Conservation (phyloP, 495 filamentous ascomycete species). For the Neurospora sp. region DNA sequence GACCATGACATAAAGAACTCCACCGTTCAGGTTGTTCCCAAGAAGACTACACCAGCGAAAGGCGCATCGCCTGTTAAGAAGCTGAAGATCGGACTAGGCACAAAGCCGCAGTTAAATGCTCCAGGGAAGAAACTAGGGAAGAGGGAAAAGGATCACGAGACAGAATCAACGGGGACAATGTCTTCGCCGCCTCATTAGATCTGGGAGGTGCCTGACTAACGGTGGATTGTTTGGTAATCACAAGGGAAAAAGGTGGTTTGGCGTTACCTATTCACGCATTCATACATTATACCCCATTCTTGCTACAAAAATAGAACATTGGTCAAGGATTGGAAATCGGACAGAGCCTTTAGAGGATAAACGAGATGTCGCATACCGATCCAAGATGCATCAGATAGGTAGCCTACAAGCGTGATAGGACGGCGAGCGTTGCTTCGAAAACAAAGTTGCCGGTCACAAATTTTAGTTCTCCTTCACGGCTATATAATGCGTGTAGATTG, state of each 20-base stretch:
- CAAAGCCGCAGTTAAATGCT: conserved; percentile 29
- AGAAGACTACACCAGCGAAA: conserved; percentile 31
- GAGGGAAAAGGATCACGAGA: conserved; percentile 33
- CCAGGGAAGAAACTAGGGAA: conserved; percentile 29
- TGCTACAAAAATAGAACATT: neutral
- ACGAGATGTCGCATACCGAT: neutral
- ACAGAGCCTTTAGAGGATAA: neutral
- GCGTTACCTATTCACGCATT: neutral
- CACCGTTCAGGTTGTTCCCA: conserved; percentile 33
- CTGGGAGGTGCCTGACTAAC: neutral
- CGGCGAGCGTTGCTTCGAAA: neutral
- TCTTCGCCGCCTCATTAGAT: conserved; percentile 34
- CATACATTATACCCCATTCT: neutral
- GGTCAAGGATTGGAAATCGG: neutral
- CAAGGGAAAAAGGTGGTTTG: neutral
- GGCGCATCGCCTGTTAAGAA: conserved; percentile 36
- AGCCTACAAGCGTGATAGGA: neutral
- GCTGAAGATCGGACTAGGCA: conserved; percentile 25
- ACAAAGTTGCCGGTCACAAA: neutral
- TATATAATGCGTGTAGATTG: neutral
- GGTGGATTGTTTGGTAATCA: neutral
- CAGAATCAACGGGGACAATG: conserved; percentile 40
- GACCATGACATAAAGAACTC: conserved; percentile 27
- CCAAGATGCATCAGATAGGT: neutral
- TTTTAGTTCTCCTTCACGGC: neutral